Conservation (phyloP, 2,329 filamentous ascomycete species). For the Clarireedia hainanense region DNA sequence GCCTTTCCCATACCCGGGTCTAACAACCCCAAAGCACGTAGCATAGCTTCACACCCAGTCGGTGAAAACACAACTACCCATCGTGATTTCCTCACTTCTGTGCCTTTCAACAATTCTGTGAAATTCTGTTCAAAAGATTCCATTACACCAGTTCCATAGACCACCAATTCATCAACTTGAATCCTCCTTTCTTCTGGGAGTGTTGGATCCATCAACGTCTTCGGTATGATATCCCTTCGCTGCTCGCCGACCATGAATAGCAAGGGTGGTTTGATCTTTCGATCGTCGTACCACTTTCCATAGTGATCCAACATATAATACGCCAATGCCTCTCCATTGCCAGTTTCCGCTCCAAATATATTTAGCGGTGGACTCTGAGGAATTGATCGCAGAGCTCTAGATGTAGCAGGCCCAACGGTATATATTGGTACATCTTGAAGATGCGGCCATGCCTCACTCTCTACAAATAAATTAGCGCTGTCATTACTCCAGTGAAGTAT, state of each 20-base stretch:
- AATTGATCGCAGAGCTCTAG: conserved; percentile 59
- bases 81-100: conserved; percentile 35
- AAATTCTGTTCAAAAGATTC: conserved; percentile 68
- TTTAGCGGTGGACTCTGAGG: conserved; percentile 43
- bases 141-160: conserved; percentile 84
- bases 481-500: not conserved
- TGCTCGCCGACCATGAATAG: conserved; percentile 89
- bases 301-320: conserved; percentile 75
- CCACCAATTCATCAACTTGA: conserved; percentile 66
- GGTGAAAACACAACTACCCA: conserved; percentile 75
- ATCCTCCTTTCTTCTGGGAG: conserved; percentile 48
- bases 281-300: conserved; percentile 40
- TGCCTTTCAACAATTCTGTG: conserved; percentile 38
- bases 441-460: conserved; percentile 38
- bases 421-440: conserved; percentile 57
- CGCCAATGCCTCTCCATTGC: conserved; percentile 76
- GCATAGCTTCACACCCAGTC: conserved; percentile 54
- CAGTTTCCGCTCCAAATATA: conserved; percentile 73
- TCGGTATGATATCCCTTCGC: conserved; percentile 82
- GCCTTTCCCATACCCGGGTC: conserved; percentile 39
- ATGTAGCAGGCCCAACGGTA: conserved; percentile 74
- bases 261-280: conserved; percentile 48
- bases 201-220: conserved; percentile 55
- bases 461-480: conserved; percentile 9
- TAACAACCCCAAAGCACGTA: conserved; percentile 44